These are phyloP conservation scores for Pogostemon cablin DNA, from an alignment of 257 asterid genomes.

Conservation along the genomic window DNA sequence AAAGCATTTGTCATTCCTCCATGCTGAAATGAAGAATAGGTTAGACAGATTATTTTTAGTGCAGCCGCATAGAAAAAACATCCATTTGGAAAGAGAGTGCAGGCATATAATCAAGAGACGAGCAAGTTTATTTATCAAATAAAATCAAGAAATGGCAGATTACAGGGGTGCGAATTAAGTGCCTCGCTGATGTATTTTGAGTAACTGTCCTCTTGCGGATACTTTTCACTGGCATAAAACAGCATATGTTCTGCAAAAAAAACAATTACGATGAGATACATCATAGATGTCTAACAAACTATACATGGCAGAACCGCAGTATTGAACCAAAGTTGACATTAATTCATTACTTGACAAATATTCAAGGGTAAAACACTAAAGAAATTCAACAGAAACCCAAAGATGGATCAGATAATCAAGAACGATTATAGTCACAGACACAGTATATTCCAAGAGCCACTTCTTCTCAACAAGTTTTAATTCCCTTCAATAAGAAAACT, in stretches of 20 bases:
- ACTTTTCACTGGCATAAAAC: conserved; percentile 96
- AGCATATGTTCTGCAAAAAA: conserved; percentile 87
- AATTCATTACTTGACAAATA: not conserved
- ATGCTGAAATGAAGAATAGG: conserved; percentile 53
- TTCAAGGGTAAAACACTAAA: not conserved
- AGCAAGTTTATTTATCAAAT: not conserved
- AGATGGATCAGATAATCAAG: conserved; percentile 23
- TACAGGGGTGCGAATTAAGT: conserved; percentile 28
- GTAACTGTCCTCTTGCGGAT: conserved; percentile 93
- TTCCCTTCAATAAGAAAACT: not conserved
- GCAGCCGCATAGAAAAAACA: conserved; percentile 17
- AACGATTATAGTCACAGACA: conserved; percentile 1
- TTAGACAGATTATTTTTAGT: conserved; percentile 12
- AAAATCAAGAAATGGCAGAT: conserved; percentile 15
- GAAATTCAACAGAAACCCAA: not conserved
- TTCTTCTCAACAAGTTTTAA: not conserved
- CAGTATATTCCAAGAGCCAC: conserved; percentile 1
- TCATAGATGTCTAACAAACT: not conserved
- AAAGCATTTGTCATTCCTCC: conserved; percentile 99
- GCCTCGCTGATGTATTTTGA: conserved; percentile 90
- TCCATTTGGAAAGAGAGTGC: conserved; percentile 3
- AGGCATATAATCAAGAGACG: conserved; percentile 5
- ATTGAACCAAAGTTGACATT: conserved; percentile 14
- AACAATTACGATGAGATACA: conserved; percentile 20
- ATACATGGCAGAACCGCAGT: not conserved